phyloP scores from a whole-genome alignment of 441 rosid species.

The Adansonia madagascariensis region DNA sequence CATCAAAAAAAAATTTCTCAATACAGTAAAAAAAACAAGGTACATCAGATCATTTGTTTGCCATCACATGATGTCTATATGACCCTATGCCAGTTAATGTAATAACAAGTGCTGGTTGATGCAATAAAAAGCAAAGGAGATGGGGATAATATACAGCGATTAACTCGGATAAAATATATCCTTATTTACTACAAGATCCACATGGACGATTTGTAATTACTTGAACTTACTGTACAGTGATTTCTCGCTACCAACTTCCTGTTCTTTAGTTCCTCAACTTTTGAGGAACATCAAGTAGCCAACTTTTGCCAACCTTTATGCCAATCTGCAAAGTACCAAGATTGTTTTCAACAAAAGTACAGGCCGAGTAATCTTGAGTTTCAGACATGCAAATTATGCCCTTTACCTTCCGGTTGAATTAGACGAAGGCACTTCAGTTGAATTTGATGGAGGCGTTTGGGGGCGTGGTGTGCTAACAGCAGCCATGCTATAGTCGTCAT shows the following conservation, averaged over 20 bases:
- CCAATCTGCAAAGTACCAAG: not conserved
- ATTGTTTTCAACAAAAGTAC: constrained; percentile 15
- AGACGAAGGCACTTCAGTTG: constrained; percentile 47
- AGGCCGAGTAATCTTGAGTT: constrained; percentile 2
- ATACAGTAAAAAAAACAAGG: constrained; percentile 10
- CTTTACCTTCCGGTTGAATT: constrained; percentile 50
- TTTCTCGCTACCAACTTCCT: constrained; percentile 21
- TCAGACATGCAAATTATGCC: constrained; percentile 13
- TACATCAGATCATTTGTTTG: constrained; percentile 15
- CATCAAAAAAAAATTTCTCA: not conserved
- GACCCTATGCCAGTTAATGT: constrained; percentile 17
- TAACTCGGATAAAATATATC: constrained; percentile 11
- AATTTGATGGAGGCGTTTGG: constrained; percentile 63
- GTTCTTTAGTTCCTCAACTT: constrained; percentile 21
- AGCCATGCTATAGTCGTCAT: constrained; percentile 50
- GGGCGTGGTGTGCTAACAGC: constrained; percentile 54
- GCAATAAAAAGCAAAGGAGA: not conserved
- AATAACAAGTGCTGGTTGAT: not conserved
- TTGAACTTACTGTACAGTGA: constrained; percentile 48
- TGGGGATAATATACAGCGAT: constrained; percentile 34
- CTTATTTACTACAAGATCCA: constrained; percentile 32
- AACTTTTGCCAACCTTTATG: constrained; percentile 16
- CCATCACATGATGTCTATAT: constrained; percentile 8
- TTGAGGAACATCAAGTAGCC: constrained; percentile 26
- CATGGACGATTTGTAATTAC: constrained; percentile 20